Conservation (phyloP, 2,329 filamentous ascomycete species). For the Microdochium nivale region DNA sequence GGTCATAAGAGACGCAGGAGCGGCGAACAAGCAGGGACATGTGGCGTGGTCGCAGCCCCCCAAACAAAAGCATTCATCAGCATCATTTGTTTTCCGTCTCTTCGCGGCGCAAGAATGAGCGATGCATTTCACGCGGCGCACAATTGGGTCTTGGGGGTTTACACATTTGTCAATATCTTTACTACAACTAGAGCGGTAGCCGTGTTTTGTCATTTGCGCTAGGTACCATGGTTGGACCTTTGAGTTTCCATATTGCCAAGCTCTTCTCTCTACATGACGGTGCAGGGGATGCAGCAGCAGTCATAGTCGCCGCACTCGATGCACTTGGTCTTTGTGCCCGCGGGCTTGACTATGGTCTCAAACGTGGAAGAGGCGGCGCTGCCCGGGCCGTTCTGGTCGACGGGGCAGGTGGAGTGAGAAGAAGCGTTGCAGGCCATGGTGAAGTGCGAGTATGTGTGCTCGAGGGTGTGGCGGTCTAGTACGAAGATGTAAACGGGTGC, state of each 20-base stretch:
- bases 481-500: too few relatives aligned
- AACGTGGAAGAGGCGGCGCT: conserved; percentile 38
- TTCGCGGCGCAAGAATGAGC: too few relatives aligned
- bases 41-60: too few relatives aligned
- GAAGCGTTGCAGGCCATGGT: conserved; percentile 23
- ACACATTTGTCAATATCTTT: too few relatives aligned
- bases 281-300: conserved; percentile 48
- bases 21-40: too few relatives aligned
- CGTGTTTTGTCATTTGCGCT: not conserved
- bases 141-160: too few relatives aligned
- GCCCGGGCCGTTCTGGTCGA: conserved; percentile 37
- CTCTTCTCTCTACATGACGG: conserved; percentile 37
- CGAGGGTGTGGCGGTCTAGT: not conserved
- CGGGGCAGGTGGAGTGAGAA: conserved; percentile 16
- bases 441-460: not conserved
- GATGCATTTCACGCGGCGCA: too few relatives aligned
- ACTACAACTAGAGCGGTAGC: not conserved
- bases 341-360: conserved; percentile 41
- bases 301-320: conserved; percentile 41
- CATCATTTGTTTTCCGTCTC: too few relatives aligned
- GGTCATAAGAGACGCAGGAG: too few relatives aligned
- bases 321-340: conserved; percentile 35
- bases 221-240: too few relatives aligned
- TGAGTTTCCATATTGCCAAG: too few relatives aligned
- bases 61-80: too few relatives aligned